Evolutionary conservation across 768 basidiomycete species (phyloP).

Genomic region (Baorangia bicolor): DNA sequence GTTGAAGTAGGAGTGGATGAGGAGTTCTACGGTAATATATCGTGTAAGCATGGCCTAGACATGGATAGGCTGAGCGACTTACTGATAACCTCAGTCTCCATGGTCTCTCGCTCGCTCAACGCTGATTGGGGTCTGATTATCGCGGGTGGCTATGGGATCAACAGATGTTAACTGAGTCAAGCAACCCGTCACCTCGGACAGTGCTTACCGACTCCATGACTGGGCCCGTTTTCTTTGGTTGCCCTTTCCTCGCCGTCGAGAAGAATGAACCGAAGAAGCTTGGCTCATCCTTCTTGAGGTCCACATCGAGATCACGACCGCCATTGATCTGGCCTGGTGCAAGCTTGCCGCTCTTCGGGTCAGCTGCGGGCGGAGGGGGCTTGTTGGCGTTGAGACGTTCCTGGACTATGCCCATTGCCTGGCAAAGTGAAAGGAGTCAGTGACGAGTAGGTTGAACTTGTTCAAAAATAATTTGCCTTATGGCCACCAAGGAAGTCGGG

Average conservation of each 20-base stretch:
- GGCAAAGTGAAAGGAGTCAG: conserved; percentile 5
- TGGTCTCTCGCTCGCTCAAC: conserved; percentile 89
- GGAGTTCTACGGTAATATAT: conserved; percentile 58
- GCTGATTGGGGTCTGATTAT: conserved; percentile 89
- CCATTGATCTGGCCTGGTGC: conserved; percentile 75
- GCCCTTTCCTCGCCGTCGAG: conserved; percentile 58
- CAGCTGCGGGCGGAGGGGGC: conserved; percentile 51
- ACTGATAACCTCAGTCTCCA: conserved; percentile 99
- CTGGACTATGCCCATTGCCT: conserved; percentile 87
- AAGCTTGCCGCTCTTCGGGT: conserved; percentile 70
- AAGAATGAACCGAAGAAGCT: conserved; percentile 98
- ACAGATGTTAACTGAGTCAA: not conserved
- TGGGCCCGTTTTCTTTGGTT: conserved; percentile 60
- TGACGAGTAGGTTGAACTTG: not conserved
- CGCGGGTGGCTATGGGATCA: conserved; percentile 61
- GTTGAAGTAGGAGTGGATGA: conserved; percentile 97
- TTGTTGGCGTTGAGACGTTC: conserved; percentile 84
- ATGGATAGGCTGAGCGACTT: conserved; percentile 34
- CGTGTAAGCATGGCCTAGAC: not conserved
- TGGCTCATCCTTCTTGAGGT: conserved; percentile 82
- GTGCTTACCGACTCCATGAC: conserved; percentile 56
- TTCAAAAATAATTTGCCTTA: conserved; percentile 46
- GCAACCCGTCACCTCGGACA: conserved; percentile 14
- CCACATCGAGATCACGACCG: conserved; percentile 91
- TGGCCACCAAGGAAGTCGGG: conserved; percentile 98